phyloP scores from a whole-genome alignment of 352 stramenopile species.

The Phytopythium delawarense region DNA sequence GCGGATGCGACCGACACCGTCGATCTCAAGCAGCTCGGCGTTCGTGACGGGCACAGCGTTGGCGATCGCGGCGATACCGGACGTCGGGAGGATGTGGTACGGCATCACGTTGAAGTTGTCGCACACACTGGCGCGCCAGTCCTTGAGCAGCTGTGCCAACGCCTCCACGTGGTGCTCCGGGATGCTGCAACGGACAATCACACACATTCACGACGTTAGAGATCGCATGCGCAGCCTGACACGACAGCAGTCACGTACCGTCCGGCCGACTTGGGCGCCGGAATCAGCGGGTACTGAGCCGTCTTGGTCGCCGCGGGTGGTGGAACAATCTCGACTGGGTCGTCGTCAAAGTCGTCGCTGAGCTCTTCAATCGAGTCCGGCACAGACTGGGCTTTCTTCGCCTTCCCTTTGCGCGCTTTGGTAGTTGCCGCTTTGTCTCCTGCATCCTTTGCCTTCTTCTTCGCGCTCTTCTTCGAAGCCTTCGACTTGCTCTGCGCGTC shows the following conservation, averaged over 20 bases:
- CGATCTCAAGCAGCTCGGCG: conserved; percentile 74
- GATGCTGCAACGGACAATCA: conserved; percentile 39
- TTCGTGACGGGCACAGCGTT: conserved; percentile 73
- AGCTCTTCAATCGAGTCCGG: conserved; percentile 53
- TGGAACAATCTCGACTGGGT: conserved; percentile 23
- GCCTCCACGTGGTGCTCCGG: conserved; percentile 62
- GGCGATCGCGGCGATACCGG: conserved; percentile 75
- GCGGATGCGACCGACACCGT: conserved; percentile 76
- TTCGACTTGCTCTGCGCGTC: conserved; percentile 35
- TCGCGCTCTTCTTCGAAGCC: conserved; percentile 22
- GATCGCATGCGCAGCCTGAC: not conserved
- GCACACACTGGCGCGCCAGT: conserved; percentile 83
- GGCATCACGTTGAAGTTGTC: conserved; percentile 86
- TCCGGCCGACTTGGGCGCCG: conserved; percentile 34
- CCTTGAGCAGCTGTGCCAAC: conserved; percentile 76
- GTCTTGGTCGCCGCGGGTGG: conserved; percentile 9
- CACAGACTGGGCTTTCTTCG: conserved; percentile 26
- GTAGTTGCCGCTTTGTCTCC: not conserved
- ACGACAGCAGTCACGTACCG: conserved; percentile 28
- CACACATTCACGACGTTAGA: not conserved
- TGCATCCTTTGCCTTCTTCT: conserved; percentile 29
- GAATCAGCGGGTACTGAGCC: conserved; percentile 50
- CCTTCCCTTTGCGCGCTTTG: conserved; percentile 23
- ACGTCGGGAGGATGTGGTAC: conserved; percentile 83
- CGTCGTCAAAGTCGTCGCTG: conserved; percentile 57